Conservation (phyloP, 2,329 filamentous ascomycete species). For the Diaporthe australafricana region DNA sequence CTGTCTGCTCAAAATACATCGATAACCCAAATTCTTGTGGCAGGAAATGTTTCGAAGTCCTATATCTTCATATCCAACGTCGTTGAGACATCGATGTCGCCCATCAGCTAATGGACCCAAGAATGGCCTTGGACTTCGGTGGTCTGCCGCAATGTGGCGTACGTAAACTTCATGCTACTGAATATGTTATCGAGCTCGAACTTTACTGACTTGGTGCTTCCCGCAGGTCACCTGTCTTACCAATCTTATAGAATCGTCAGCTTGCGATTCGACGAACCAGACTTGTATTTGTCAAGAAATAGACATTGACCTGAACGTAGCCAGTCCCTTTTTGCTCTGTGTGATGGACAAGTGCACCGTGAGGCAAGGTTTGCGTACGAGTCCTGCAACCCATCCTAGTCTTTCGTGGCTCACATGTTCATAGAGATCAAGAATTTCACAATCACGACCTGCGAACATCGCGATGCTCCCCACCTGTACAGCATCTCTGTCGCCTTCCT, state of each 20-base stretch:
- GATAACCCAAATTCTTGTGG: background rate
- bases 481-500: background rate
- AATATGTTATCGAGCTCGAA: background rate
- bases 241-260: background rate
- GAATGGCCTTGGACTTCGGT: background rate
- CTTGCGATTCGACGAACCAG: background rate
- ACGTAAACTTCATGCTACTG: background rate
- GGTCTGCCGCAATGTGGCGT: slow-evolving; percentile 13
- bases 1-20: background rate
- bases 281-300: slow-evolving; percentile 23
- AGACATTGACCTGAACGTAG: background rate
- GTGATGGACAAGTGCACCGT: background rate
- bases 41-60: background rate
- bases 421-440: slow-evolving; percentile 3
- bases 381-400: background rate
- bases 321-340: background rate
- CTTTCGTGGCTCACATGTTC: background rate
- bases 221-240: slow-evolving; percentile 1
- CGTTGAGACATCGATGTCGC: background rate
- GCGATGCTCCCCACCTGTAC: background rate
- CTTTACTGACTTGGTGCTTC: background rate
- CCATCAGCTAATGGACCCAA: background rate
- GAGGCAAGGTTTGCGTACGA: background rate
- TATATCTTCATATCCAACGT: background rate
- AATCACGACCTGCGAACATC: background rate